Conservation (phyloP, 768 basidiomycete genomes). For the Pulveroboletus sp. region DNA sequence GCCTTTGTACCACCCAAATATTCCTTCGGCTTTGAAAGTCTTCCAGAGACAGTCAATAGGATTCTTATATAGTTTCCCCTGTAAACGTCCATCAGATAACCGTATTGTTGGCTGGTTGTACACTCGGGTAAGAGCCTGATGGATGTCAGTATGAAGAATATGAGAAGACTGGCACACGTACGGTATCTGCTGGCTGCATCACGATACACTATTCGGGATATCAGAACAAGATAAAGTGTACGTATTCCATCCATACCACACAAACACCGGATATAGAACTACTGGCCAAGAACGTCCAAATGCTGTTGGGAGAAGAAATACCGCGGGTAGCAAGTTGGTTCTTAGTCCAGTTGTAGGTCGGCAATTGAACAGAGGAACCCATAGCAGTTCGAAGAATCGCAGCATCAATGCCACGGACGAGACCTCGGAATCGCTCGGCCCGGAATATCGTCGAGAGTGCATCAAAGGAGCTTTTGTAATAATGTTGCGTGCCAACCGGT, state of each 20-base stretch:
- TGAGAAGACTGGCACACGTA: constrained; percentile 33
- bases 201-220: constrained; percentile 58
- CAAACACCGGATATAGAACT: constrained; percentile 89
- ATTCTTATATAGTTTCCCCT: constrained; percentile 82
- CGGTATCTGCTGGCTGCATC: constrained; percentile 96
- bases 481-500: constrained; percentile 92
- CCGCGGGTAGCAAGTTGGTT: constrained; percentile 66
- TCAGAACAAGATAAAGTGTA: constrained; percentile 6
- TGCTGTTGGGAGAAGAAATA: constrained; percentile 70
- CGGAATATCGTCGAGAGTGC: constrained; percentile 78
- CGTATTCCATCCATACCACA: constrained; percentile 56
- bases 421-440: constrained; percentile 74
- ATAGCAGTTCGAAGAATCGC: constrained; percentile 92
- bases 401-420: constrained; percentile 89
- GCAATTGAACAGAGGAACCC: constrained; percentile 95
- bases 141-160: background rate
- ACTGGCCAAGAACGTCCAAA: constrained; percentile 85
- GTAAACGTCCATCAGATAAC: constrained; percentile 65
- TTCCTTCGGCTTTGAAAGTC: constrained; percentile 86
- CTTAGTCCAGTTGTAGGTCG: constrained; percentile 94
- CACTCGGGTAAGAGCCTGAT: constrained; percentile 83
- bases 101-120: constrained; percentile 90
- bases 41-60: constrained; percentile 98
- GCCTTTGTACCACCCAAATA: constrained; percentile 97
- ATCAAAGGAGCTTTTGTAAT: constrained; percentile 82